Evolutionary conservation across 169 alveolate genomes (phyloP).

Genomic region (Plasmodium chabaudi): DNA sequence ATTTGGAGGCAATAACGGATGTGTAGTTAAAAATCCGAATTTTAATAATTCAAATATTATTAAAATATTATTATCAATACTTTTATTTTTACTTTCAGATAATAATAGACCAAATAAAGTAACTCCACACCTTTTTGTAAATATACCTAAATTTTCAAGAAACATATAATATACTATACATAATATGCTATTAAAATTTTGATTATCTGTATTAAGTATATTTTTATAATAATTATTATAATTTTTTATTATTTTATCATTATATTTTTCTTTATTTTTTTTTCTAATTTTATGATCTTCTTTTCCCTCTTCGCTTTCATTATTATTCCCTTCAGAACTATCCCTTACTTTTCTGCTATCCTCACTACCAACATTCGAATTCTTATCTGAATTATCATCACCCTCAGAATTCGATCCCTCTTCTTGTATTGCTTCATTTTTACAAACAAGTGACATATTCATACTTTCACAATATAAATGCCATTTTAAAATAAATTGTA

Average conservation of each 20-base stretch:
- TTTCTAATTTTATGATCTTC: background rate
- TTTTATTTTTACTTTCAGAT: constrained; percentile 76
- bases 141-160: constrained; percentile 83
- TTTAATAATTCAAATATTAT: constrained; percentile 81
- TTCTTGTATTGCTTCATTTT: background rate
- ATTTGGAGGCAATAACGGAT: constrained; percentile 79
- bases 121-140: constrained; percentile 82
- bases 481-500: constrained; percentile 82
- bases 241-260: constrained; percentile 30
- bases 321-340: background rate
- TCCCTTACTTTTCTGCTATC: background rate
- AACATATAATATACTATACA: constrained; percentile 78
- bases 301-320: background rate
- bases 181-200: constrained; percentile 58
- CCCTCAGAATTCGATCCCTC: background rate
- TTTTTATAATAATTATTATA: constrained; percentile 46
- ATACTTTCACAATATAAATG: constrained; percentile 77
- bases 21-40: constrained; percentile 83
- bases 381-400: background rate
- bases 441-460: constrained; percentile 20
- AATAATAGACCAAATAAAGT: constrained; percentile 83
- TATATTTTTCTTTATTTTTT: background rate
- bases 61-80: constrained; percentile 76
- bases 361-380: background rate
- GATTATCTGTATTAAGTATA: constrained; percentile 42